Evolutionary conservation across 1,284 basidiomycete genomes (phyloP), one percentile per base, ranked within the genome.

Genomic region (Inonotus obliquus): DNA sequence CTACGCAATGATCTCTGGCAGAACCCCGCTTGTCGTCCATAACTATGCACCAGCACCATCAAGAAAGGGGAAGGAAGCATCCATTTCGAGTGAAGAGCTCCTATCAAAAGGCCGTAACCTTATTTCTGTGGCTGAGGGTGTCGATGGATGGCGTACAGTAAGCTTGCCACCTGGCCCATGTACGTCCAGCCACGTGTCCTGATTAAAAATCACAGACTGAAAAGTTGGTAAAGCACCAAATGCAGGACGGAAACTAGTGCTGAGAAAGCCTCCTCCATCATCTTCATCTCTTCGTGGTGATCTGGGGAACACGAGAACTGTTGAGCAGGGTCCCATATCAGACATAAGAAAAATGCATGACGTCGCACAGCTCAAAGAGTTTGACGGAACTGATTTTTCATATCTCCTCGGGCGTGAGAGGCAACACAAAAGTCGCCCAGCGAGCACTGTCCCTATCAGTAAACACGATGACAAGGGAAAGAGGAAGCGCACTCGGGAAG

Each of bases 311-410:
- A 5, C 19, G 19, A 4, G 39, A n/a, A 6, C 29, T 29, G 11
- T 32, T 32, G 44, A 38, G 27, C 81, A 79, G 81, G 75, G 72
- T 11, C 65, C 67, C 37, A 65, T 68, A 19, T 49, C 67, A 37
- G 64, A 64, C 9, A 66, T 67, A 13, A 71, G 74, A 19, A 75
- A 76, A 35, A 73, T 74, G 45, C 38, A 72, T 57, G 65, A 60
- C 38, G 49, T 79, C 11, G 62, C 70, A 19, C 73, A 76, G 23
- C 72, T 84, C 53, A 75, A 77, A 56, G 77, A 79, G 17, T 83
- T 83, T 61, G 54, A 67, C 32, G 69, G 65, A 37, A 73, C 72
- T 13, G 68, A 75, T 49, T 66, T 76, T 2, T 58, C 47, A 53
- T 65, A 54, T 52, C 19, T 69, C 3, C 41, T 55, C 37, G 44